These are phyloP conservation scores for Millerozyma miso DNA, from an alignment of 805 yeast species.

Conservation along the genomic window DNA sequence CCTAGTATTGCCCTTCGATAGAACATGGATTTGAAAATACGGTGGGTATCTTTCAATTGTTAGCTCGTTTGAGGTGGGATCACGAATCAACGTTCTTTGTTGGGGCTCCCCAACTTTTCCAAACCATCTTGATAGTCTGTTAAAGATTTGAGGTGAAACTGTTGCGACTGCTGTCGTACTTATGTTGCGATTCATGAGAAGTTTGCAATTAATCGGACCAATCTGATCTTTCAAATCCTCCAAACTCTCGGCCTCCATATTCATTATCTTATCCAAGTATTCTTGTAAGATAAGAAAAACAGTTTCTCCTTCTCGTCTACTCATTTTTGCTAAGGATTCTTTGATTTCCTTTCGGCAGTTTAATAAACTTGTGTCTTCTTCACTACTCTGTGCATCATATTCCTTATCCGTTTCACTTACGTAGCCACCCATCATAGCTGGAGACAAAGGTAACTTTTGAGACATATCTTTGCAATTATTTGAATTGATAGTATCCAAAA, in stretches of 20 bases:
- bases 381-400: constrained; percentile 1
- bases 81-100: constrained; percentile 23
- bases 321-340: constrained; percentile 12
- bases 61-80: constrained; percentile 20
- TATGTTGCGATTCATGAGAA: constrained; percentile 34
- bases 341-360: constrained; percentile 18
- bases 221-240: constrained; percentile 25
- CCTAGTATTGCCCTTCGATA: constrained; percentile 14
- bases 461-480: constrained; percentile 1
- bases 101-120: constrained; percentile 42
- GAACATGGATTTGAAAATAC: constrained; percentile 29
- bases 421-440: constrained; percentile 2
- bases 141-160: constrained; percentile 44
- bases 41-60: constrained; percentile 36
- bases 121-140: constrained; percentile 48
- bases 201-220: constrained; percentile 45
- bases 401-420: not conserved
- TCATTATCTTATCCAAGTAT: constrained; percentile 41
- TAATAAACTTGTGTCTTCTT: constrained; percentile 1
- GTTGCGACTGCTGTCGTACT: constrained; percentile 13
- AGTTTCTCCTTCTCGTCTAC: constrained; percentile 42
- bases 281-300: constrained; percentile 46
- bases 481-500: not conserved
- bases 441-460: not conserved
- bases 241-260: constrained; percentile 21